Base-by-base conservation (phyloP, 306 rosid species). In the Quercus gilva region DNA sequence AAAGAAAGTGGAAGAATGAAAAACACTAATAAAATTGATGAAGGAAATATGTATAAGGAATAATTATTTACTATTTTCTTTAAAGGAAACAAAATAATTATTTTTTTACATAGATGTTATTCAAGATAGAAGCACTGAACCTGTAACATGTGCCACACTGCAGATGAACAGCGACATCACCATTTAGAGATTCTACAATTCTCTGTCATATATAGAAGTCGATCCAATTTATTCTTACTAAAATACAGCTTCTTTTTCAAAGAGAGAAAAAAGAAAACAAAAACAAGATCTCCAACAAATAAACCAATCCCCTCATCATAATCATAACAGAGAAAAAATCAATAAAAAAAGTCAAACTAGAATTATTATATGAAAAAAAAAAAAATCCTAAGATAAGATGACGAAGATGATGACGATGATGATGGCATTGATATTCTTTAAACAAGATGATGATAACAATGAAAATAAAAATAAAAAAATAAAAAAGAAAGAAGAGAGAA, bases 201-300 rank as follows among this genome's bases (percentile, higher is more conserved):
- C 69, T 15, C 52, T 78, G 52, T 18, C 28, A 59, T 79, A 25
- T 70, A 28, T 68, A 33, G 43, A 61, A 21, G 49, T 58, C 11
- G 45, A 9, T 41, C 64, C 55, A 53, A 80, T 83, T 79, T 87
- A 84, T 87, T 87, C 87, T 68, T 78, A 59, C 86, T 85, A 84
- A 80, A 78, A 84, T 88, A 86, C 89, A 90, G 43, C 70, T 77
- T 51, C 63, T 68, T 52, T 25, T 25, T 33, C 33, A 78, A 58
- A 71, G 69, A 75, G 8, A 79, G 77, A 73, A n/a, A 7, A n/a
- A 81, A 73, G 29, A 65, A 70, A 74, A 77, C 83, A 75, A 64
- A 80, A 76, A 45, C 74, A 85, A 85, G 63, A 87, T 79, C 81
- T 82, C 82, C 59, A 88, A 87, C 92, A 90, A 87, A 86, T 89